Base-by-base conservation (phyloP, 139 green algal species). In the Helicosporidium sp. region DNA sequence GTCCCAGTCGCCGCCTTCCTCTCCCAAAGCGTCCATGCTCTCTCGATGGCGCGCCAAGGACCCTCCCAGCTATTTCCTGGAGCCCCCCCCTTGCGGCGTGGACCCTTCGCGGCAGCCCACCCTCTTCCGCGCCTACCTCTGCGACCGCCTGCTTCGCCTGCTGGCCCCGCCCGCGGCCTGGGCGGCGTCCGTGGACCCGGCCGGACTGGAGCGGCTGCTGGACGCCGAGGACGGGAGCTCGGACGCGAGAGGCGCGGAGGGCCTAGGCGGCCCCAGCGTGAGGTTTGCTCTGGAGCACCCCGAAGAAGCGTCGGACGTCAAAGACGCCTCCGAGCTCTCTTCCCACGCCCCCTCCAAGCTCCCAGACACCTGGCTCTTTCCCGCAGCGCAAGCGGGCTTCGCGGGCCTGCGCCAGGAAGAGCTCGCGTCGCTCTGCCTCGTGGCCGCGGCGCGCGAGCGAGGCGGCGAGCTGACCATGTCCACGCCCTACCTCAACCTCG, bases 401-500 rank as follows among this genome's bases (percentile, higher is more conserved):
- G 40, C 60, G 0, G 44, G 49, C 20, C 13, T 76, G 35, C 42
- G 65, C 35, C 67, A 76, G 41, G 67, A 77, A 10, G 60, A 76
- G 43, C 33, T 22, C 3, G 36, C 31, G n/a, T 69, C 54, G 18
- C 41, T 64, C 18, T 24, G 5, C 2, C 15, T 57, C 29, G 31
- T 64, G 23, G 7, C 29, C 25, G 33, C 37, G 33, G 42, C 49
- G 15, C n/a, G 36, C 1, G 28, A 55, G 19, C 29, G 7, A n/a
- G 20, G 10, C 5, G 41, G 41, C 18, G 7, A 37, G 43, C 22
- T 77, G 31, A 35, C 47, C 26, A 23, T 76, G 17, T 44, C 55
- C 3, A 65, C 41, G 6, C 62, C 66, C 4, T 76, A 78, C 61
- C 51, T 76, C 18, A 76, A 76, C 34, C 54, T 73, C 13, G 49